Evolutionary conservation across 805 yeast species (phyloP).

Genomic region (Debaryomyces prosopidis): DNA sequence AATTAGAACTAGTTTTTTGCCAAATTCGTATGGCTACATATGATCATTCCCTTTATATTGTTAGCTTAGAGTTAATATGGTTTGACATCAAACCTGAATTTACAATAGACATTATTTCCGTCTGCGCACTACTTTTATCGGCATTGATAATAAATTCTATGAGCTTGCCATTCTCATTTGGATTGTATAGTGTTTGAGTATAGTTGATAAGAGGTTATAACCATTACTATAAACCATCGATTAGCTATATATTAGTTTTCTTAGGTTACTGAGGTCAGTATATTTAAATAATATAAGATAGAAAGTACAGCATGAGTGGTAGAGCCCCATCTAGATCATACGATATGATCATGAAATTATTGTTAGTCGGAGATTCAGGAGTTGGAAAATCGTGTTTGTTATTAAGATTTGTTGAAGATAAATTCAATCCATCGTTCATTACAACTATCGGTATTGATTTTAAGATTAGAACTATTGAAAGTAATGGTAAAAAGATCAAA

Average conservation of each 20-base stretch:
- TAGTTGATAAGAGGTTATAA: not conserved
- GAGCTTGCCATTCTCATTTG: not conserved
- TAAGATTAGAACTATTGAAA: conserved; percentile 93
- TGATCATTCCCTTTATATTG: too few relatives aligned
- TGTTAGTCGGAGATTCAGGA: conserved; percentile 90
- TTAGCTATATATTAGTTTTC: not conserved
- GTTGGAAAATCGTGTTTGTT: conserved; percentile 89
- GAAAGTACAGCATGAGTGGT: conserved; percentile 43
- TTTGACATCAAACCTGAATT: too few relatives aligned
- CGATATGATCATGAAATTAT: conserved; percentile 87
- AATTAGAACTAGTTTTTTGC: not conserved
- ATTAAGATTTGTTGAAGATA: conserved; percentile 92
- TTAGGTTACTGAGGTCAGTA: not conserved
- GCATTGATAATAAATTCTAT: not conserved
- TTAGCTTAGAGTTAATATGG: too few relatives aligned
- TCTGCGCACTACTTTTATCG: not conserved
- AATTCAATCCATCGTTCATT: conserved; percentile 93
- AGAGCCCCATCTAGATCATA: conserved; percentile 72
- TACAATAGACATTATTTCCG: too few relatives aligned
- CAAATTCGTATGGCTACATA: too few relatives aligned
- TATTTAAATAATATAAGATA: not conserved
- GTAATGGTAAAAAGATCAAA: conserved; percentile 90
- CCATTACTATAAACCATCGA: not conserved
- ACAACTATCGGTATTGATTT: conserved; percentile 98
- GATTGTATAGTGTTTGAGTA: not conserved